Evolutionary conservation across 176 grass and related monocot species (phyloP).

Genomic region (Musa acuminata): DNA sequence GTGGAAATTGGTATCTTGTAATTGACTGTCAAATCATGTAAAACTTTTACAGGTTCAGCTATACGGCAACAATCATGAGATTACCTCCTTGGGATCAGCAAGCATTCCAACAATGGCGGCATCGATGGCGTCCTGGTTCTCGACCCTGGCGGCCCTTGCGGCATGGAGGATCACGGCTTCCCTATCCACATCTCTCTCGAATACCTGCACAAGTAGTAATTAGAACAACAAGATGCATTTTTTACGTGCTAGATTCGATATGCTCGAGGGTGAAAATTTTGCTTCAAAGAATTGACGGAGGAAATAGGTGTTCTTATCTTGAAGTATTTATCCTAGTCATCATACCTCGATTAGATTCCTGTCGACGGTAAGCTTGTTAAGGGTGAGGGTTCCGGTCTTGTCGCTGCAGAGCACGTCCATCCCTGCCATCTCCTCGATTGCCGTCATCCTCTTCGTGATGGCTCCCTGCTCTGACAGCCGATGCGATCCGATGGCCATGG

Average conservation of each 20-base stretch:
- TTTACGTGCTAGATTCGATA: too few species aligned
- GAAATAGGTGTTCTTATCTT: too few species aligned
- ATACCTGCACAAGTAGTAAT: slow-evolving; percentile 24
- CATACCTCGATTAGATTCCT: slow-evolving; percentile 51
- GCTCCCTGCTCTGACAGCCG: slow-evolving; percentile 59
- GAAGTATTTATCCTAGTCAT: too few species aligned
- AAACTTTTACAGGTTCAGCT: too few species aligned
- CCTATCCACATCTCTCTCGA: slow-evolving; percentile 38
- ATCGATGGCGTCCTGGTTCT: slow-evolving; percentile 93
- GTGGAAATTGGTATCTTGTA: too few species aligned
- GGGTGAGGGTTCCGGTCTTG: slow-evolving; percentile 42
- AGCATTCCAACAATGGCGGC: slow-evolving; percentile 79
- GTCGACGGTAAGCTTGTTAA: slow-evolving; percentile 47
- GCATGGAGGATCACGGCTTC: slow-evolving; percentile 43
- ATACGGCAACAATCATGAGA: too few species aligned
- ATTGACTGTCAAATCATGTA: too few species aligned
- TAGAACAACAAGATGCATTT: background rate
- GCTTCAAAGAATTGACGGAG: background rate
- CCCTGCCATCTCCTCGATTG: slow-evolving; percentile 41
- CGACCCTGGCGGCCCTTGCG: slow-evolving; percentile 64
- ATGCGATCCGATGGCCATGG: slow-evolving; percentile 87
- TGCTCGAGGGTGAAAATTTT: background rate
- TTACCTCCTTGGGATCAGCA: slow-evolving; percentile 78
- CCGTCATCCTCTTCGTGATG: slow-evolving; percentile 76
- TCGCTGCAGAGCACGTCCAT: slow-evolving; percentile 49